Base-by-base conservation (phyloP, 345 rosid genomes). In the Corchorus capsularis region DNA sequence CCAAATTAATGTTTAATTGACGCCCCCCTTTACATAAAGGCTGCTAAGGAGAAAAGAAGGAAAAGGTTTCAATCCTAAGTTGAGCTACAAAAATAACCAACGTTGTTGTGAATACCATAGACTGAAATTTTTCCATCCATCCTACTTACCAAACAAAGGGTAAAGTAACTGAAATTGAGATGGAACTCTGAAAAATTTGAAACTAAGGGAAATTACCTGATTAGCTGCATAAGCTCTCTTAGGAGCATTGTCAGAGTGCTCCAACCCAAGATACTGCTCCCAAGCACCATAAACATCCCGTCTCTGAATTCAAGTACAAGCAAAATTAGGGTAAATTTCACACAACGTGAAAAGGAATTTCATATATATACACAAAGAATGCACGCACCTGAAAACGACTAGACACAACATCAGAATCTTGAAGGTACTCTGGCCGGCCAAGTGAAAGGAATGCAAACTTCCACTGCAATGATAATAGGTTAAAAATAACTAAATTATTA, bases 261-360 rank as follows among this genome's bases (percentile, higher is more conserved):
- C 99, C 85, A 96, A 83, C 52, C 99, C 98, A 8, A 96, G 98
- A 71, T 96, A 94, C 82, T 93, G 97, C 89, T 93, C 97, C 95
- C 94, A 94, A 65, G 97, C 95, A 70, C 99, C 97, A 74, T 96
- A 90, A 15, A 94, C 95, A 72, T 92, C 98, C 79, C 93, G 87
- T 81, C 92, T 89, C 98, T 96, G 85, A 2, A 32, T 41, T 68
- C 22, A 72, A 22, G 35, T 47, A 15, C 74, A 59, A 32, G 35
- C 37, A 63, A 72, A 64, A 71, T 16, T 43, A 7, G 22, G 49
- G 37, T 32, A 52, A 37, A 54, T 6, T 32, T 71, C 41, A 19
- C 32, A 61, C 13, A 45, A 41, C 55, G 34, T 46, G 5, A 46
- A 12, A 62, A 27, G 22, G 27, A 50, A 4, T 34, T 52, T 32